A percentile compares a stretch with the other conserved stretches of the same genome.
Conservation (phyloP, 805 yeast genomes). For the Ogataea methanolica region DNA sequence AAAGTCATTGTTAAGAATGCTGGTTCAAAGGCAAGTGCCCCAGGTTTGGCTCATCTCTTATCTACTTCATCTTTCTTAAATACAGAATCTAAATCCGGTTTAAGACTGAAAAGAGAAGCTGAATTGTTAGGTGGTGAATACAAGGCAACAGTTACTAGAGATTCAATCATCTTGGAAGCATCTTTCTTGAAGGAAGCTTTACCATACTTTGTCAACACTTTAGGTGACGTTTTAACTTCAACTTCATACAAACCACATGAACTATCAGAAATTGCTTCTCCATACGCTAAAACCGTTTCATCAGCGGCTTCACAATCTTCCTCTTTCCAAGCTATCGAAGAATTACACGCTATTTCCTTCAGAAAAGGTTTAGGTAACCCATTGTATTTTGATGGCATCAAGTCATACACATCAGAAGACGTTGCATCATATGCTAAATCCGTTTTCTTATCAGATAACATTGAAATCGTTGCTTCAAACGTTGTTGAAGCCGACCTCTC, state of each 20-base stretch:
- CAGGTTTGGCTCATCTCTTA: conserved; percentile 82
- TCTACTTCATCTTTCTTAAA: conserved; percentile 80
- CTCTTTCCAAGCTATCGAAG: conserved; percentile 63
- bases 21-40: conserved; percentile 68
- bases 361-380: conserved; percentile 87
- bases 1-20: conserved; percentile 76
- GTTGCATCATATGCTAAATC: conserved; percentile 61
- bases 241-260: conserved; percentile 82
- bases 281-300: conserved; percentile 66
- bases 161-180: conserved; percentile 74
- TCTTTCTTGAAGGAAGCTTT: conserved; percentile 81
- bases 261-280: conserved; percentile 74
- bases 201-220: conserved; percentile 85
- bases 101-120: conserved; percentile 90
- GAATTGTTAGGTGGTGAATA: conserved; percentile 89
- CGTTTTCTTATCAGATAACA: conserved; percentile 65
- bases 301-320: conserved; percentile 48
- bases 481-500: conserved; percentile 67
- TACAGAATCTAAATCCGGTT: conserved; percentile 78
- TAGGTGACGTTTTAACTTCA: conserved; percentile 68
- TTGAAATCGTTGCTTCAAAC: conserved; percentile 69
- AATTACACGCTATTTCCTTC: conserved; percentile 75
- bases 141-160: conserved; percentile 71
- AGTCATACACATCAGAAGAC: conserved; percentile 55
- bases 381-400: conserved; percentile 63